Base-by-base conservation (phyloP, 2,329 filamentous ascomycete species). In the Alternaria novae-zelandiae region DNA sequence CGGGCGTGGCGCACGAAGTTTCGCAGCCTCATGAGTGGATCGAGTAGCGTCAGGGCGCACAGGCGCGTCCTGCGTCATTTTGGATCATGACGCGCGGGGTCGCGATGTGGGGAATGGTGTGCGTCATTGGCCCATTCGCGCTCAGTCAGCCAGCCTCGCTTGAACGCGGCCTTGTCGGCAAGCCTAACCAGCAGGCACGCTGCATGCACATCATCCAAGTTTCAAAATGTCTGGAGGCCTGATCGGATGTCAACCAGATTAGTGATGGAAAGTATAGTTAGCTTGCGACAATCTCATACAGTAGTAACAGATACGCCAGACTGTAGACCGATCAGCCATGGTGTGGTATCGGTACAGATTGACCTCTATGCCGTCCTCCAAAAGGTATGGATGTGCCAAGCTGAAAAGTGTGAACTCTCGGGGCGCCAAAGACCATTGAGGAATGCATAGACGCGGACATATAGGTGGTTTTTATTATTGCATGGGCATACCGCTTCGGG, bases 11-110 rank as follows among this genome's bases (percentile, higher is more conserved):
- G 63, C 44, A 69, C 51, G 30, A 73, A 59, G 36, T 56, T 68
- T 12, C 65, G 68, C 26, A 74, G 57, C 59, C 70, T 59, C 72
- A 72, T 74, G 53, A 58, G 36, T 46, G 46, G 26, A 46, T 57
- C 28, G 45, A 32, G 30, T 47, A 30, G 32, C 30, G 25, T 26
- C 23, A 20, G 56, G 44, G 26, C 23, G 54, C 43, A 58, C 47
- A 26, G 55, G 28, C 20, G 36, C 36, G 36, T 41, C 15, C 36
- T 51, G 26, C 47, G 47, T 50, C 17, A 50, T 25, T 30, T n/a
- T 17, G 26, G 26, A 28, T n/a, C 4, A 51, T 28, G 17, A 28
- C 26, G 47, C n/a, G 26, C 28, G 47, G 26, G 26, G 26, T 32
- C 26, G 26, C 17, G 20, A 51, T 17, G 47, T 51, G 26, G 47